Evolutionary conservation across 768 basidiomycete species (phyloP).

Genomic region (Phaeotremella skinneri): DNA sequence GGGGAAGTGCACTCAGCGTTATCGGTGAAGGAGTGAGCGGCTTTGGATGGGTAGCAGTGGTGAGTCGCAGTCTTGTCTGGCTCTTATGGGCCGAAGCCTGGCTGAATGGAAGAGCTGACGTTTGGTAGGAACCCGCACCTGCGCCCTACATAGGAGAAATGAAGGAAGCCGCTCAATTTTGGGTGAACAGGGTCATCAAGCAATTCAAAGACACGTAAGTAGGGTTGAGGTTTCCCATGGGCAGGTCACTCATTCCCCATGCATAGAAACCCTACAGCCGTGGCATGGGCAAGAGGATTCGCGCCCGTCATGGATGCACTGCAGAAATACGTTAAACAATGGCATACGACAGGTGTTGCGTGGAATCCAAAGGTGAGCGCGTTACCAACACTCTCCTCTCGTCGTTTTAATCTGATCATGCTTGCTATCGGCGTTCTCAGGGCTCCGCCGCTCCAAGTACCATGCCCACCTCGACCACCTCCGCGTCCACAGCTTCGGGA

Average conservation of each 20-base stretch:
- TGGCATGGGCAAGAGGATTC: conserved; percentile 81
- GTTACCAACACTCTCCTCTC: conserved; percentile 1
- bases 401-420: background rate
- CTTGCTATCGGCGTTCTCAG: conserved; percentile 7
- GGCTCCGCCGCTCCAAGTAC: conserved; percentile 50
- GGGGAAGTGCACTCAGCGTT: conserved; percentile 73
- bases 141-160: conserved; percentile 73
- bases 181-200: conserved; percentile 83
- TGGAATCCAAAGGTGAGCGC: conserved; percentile 84
- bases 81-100: background rate
- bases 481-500: conserved; percentile 44
- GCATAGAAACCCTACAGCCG: conserved; percentile 74
- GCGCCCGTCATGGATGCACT: conserved; percentile 69
- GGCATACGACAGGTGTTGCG: conserved; percentile 76
- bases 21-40: conserved; percentile 77
- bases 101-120: background rate
- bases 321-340: conserved; percentile 76
- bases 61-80: conserved; percentile 58
- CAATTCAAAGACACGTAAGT: conserved; percentile 88
- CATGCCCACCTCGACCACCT: conserved; percentile 24
- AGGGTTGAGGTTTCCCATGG: background rate
- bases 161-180: conserved; percentile 83
- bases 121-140: conserved; percentile 69
- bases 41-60: conserved; percentile 83
- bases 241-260: conserved; percentile 1